Evolutionary conservation across 495 filamentous ascomycete genomes (phyloP).

Genomic region (Corynascus novoguineensis): DNA sequence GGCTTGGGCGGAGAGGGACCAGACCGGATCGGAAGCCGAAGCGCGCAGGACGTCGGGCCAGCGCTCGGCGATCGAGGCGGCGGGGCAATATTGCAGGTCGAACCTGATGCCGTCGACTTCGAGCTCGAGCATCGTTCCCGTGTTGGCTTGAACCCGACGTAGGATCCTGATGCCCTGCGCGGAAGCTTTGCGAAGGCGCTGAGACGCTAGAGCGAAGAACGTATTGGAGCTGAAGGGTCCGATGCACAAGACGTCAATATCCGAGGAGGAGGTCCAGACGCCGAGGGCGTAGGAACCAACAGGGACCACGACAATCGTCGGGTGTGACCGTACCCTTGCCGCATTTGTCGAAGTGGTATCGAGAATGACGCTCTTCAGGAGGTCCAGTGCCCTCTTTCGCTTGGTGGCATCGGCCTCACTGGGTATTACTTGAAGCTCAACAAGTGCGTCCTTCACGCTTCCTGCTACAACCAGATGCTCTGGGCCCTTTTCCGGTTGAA

Average conservation of each 20-base stretch:
- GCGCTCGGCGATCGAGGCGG: slow-evolving; percentile 40
- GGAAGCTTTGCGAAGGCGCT: slow-evolving; percentile 42
- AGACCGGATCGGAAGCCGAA: slow-evolving; percentile 40
- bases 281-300: slow-evolving; percentile 58
- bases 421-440: slow-evolving; percentile 35
- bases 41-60: slow-evolving; percentile 34
- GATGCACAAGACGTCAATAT: slow-evolving; percentile 55
- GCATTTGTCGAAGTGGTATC: slow-evolving; percentile 10
- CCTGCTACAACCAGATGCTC: slow-evolving; percentile 18
- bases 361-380: slow-evolving; percentile 40
- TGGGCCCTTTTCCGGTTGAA: slow-evolving; percentile 23
- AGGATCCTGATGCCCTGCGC: slow-evolving; percentile 43
- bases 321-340: slow-evolving; percentile 9
- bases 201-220: slow-evolving; percentile 50
- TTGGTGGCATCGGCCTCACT: slow-evolving; percentile 34
- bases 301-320: slow-evolving; percentile 45
- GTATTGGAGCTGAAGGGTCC: slow-evolving; percentile 49
- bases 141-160: slow-evolving; percentile 46
- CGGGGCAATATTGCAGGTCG: slow-evolving; percentile 57
- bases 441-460: slow-evolving; percentile 26
- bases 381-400: slow-evolving; percentile 38
- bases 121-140: slow-evolving; percentile 53
- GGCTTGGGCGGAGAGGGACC: slow-evolving; percentile 42
- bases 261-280: slow-evolving; percentile 50
- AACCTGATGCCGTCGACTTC: slow-evolving; percentile 45